Base-by-base conservation (phyloP, 75 land plant species). In the Pinus taeda region DNA sequence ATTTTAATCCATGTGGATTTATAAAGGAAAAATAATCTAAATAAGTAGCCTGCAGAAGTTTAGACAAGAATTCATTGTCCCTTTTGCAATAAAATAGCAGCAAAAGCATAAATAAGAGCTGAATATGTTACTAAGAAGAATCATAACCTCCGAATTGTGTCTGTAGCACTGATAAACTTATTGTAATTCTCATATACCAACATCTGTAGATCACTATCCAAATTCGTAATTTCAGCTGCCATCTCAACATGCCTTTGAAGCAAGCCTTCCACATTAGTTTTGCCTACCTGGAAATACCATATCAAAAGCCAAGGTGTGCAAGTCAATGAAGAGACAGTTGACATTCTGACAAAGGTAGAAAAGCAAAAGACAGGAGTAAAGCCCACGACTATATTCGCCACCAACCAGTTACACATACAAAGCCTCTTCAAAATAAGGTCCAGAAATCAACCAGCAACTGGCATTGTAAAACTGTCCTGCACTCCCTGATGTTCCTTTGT, bases 81-180 rank as follows among this genome's bases (percentile, higher is more conserved):
- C 22, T 69, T 69, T 69, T 39, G 72, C 20, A 17, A 12, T 37
- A 39, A 69, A 65, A 69, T 7, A 17, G 49, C 49, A 69, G 53
- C 53, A 69, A 42, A 49, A 49, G 55, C 55, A 49, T 49, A 49
- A 49, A 49, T 49, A 49, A 49, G 9, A 49, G 55, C 55, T 8
- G 55, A 49, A 49, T 49, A 49, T 49, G 55, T 49, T 11, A 49
- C 2, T 49, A 49, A 49, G 55, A 49, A 49, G 55, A 49, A 49
- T 49, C 55, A 9, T 49, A 71, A 92, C 99, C 97, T 88, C 78
- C 91, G 93, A 73, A 97, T 97, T 11, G 99, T 95, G 24, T 97
- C 98, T 26, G 99, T 97, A 42, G 98, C 99, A 90, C 98, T 93
- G 55, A 93, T 97, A 77, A 97, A 97, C 82, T 97, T 97, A 85